Conservation (phyloP, 108 stramenopile species). For the Cylindrotheca fusiformis region DNA sequence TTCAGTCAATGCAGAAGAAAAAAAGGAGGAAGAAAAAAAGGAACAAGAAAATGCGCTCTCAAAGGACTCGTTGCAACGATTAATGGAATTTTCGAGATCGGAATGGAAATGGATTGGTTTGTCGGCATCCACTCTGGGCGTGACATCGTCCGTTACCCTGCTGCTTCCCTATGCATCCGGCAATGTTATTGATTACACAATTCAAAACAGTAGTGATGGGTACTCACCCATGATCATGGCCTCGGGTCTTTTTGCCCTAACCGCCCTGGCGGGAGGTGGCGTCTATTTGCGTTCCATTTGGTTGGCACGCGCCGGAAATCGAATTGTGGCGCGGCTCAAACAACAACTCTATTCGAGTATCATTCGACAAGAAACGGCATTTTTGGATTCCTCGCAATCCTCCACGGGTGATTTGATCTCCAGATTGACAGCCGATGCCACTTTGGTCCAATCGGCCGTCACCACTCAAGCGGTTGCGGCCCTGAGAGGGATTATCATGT, state of each 20-base stretch:
- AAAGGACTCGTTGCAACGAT: conserved; percentile 9
- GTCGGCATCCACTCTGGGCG: conserved; percentile 55
- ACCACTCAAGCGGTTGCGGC: conserved; percentile 76
- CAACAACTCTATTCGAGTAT: conserved; percentile 56
- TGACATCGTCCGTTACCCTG: conserved; percentile 71
- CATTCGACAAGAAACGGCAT: conserved; percentile 69
- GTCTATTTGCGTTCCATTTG: conserved; percentile 58
- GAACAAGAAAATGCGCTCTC: background rate
- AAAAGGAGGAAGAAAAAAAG: background rate
- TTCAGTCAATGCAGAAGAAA: background rate
- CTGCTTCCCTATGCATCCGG: conserved; percentile 72
- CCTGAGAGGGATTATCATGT: conserved; percentile 62
- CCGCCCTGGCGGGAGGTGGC: conserved; percentile 55
- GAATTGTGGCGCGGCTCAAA: conserved; percentile 68
- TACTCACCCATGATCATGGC: conserved; percentile 46
- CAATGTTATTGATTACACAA: conserved; percentile 60
- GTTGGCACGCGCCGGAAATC: conserved; percentile 75
- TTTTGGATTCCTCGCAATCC: conserved; percentile 61
- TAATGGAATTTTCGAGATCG: conserved; percentile 39
- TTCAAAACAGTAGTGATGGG: conserved; percentile 22
- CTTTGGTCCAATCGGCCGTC: conserved; percentile 66
- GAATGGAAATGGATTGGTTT: conserved; percentile 48
- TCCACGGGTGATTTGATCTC: conserved; percentile 78
- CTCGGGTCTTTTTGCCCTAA: conserved; percentile 59
- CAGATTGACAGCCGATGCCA: conserved; percentile 73